A percentile compares a stretch with the other conserved stretches of the same genome.
Conservation (phyloP, 164 flowering plant genomes). For the Brasenia schreberi region DNA sequence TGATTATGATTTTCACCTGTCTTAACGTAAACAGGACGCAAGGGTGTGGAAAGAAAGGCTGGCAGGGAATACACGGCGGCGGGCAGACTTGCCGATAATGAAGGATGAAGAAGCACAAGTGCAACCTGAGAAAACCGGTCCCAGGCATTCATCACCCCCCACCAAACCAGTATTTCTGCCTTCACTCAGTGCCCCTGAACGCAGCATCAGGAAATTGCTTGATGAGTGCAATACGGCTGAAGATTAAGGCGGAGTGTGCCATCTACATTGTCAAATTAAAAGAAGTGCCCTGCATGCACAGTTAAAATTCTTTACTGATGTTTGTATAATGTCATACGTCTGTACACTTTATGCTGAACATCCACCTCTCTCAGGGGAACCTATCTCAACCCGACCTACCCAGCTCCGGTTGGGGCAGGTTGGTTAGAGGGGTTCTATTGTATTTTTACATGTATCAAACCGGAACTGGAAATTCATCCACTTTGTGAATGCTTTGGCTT, state of each 20-base stretch:
- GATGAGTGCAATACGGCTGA: slow-evolving; percentile 1
- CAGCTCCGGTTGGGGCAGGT: too few relatives aligned
- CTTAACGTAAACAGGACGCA: neutral
- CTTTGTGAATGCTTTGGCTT: too few relatives aligned
- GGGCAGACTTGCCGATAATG: slow-evolving; percentile 2
- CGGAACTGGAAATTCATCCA: too few relatives aligned
- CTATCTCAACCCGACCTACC: too few relatives aligned
- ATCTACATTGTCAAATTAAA: neutral
- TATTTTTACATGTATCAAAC: too few relatives aligned
- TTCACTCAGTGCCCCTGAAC: slow-evolving; percentile 3
- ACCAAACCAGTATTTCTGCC: neutral
- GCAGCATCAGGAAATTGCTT: neutral
- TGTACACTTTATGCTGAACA: neutral
- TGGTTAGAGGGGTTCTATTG: too few relatives aligned
- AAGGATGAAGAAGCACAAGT: neutral
- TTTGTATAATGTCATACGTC: neutral
- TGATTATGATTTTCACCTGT: neutral
- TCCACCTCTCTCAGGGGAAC: too few relatives aligned
- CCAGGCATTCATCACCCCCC: slow-evolving; percentile 1
- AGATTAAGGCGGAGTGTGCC: neutral
- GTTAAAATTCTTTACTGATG: neutral
- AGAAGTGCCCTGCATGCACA: neutral
- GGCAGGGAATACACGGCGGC: neutral
- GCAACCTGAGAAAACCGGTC: neutral
- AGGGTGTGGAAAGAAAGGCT: slow-evolving; percentile 1